Base-by-base conservation (phyloP, 257 asterid genomes). In the Salvia miltiorrhiza region DNA sequence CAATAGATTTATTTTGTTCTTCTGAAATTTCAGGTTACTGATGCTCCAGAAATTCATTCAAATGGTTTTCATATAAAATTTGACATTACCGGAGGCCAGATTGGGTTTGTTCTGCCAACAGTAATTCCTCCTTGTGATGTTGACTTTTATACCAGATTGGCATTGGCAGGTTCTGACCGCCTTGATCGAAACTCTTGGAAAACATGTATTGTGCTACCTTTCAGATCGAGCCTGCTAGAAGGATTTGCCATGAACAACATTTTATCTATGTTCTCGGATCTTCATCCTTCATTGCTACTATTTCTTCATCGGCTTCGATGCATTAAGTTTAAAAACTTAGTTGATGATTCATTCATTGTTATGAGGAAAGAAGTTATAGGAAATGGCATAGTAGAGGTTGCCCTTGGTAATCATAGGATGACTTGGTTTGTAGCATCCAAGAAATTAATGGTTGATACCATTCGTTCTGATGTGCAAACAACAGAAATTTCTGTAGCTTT, bases 31-130 rank as follows among this genome's bases (percentile, higher is more conserved):
- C 92, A 92, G 98, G 89, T 92, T 47, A 86, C 97, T 37, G 94
- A 86, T 88, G 87, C 98, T 71, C 98, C 98, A 43, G 98, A 93
- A 78, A 90, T 93, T 65, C 98, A 93, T 80, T 93, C 97, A 67
- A 88, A 88, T 76, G 97, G 97, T 73, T 88, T 88, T 79, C 97
- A 91, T 76, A 82, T 94, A 40, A 90, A 91, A 80, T 94, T 91
- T 79, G 99, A 94, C 82, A 78, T 89, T 75, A 83, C 89, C 16
- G 81, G 81, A 52, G 99, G 99, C 82, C 95, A 90, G 80, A 94
- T 94, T 77, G 99, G 99, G 80, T 94, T 94, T 81, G 86, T 94
- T 81, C 82, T 94, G 69, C 99, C 99, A 56, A 89, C 96, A 44
- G 74, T 79, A 63, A 81, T 94, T 64, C 91, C 99, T 77, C 87